These are phyloP conservation scores for Dryas octopetala DNA, from an alignment of 306 rosid species.

Conservation along the genomic window DNA sequence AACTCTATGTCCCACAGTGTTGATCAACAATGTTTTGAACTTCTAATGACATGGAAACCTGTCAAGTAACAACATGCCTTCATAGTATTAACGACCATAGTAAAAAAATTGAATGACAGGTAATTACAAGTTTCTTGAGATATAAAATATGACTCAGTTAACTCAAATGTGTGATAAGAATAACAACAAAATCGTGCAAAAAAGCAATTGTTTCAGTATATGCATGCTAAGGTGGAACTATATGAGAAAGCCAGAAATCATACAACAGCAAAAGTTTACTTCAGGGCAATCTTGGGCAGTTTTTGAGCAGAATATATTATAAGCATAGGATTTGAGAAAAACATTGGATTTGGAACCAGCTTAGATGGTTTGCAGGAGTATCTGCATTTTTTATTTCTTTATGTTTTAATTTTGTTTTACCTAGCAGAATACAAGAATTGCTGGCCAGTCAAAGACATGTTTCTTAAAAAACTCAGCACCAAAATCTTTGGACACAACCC, in stretches of 20 bases:
- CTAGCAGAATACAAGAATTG: not conserved
- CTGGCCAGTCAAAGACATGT: not conserved
- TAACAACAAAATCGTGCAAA: not conserved
- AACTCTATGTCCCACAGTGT: not conserved
- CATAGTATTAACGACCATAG: not conserved
- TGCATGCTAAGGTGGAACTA: not conserved
- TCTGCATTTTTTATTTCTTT: not conserved
- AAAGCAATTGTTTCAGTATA: not conserved
- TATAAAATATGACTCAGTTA: not conserved
- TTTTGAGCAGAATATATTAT: not conserved
- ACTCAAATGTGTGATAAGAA: not conserved
- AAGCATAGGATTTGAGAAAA: not conserved
- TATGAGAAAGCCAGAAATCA: not conserved
- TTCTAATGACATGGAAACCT: slow-evolving; percentile 13
- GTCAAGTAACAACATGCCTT: slow-evolving; percentile 14
- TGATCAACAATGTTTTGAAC: not conserved
- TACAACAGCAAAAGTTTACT: not conserved
- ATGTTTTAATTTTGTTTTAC: not conserved
- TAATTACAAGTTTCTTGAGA: not conserved
- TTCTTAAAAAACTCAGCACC: not conserved
- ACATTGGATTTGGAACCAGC: not conserved
- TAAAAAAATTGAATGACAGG: not conserved
- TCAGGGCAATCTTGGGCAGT: not conserved
- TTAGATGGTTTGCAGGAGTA: not conserved
- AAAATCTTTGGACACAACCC: not conserved